A percentile compares a stretch with the other conserved stretches of the same genome.
Conservation (phyloP, 2,329 filamentous ascomycete species). For the Phaeophleospora eucalypticola region DNA sequence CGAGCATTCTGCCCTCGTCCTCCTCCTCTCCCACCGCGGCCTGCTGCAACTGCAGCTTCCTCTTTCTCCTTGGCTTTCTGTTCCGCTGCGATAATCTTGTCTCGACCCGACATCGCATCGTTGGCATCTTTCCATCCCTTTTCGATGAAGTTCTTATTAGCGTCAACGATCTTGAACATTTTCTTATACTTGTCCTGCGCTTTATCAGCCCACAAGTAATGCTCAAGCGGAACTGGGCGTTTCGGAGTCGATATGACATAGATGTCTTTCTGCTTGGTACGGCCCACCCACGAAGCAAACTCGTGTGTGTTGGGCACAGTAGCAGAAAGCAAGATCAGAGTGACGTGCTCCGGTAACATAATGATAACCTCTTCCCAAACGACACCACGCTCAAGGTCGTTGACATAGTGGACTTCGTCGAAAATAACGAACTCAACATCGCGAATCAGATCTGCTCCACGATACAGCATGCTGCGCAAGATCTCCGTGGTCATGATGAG, state of each 20-base stretch:
- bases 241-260: slow-evolving; percentile 98
- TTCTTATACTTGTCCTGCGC: slow-evolving; percentile 59
- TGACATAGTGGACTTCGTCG: slow-evolving; percentile 98
- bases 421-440: slow-evolving; percentile 99
- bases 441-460: slow-evolving; percentile 89
- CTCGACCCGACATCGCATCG: slow-evolving; percentile 71
- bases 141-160: slow-evolving; percentile 86
- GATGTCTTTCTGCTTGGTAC: slow-evolving; percentile 97
- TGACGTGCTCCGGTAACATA: slow-evolving; percentile 96
- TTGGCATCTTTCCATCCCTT: slow-evolving; percentile 95
- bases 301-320: slow-evolving; percentile 97
- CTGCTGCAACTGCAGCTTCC: slow-evolving; percentile 44
- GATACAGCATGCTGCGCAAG: slow-evolving; percentile 94
- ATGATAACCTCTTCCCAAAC: slow-evolving; percentile 99
- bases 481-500: slow-evolving; percentile 99
- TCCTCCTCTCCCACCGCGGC: slow-evolving; percentile 49
- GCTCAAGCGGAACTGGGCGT: slow-evolving; percentile 87
- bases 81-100: slow-evolving; percentile 61
- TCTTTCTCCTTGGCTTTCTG: slow-evolving; percentile 47
- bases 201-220: slow-evolving; percentile 83
- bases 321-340: slow-evolving; percentile 87
- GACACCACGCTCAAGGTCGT: slow-evolving; percentile 89
- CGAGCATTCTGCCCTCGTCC: slow-evolving; percentile 52
- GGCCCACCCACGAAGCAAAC: slow-evolving; percentile 96
- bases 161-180: slow-evolving; percentile 90